phyloP scores from a whole-genome alignment of 352 stramenopile genomes.

The Phytophthora vignae region DNA sequence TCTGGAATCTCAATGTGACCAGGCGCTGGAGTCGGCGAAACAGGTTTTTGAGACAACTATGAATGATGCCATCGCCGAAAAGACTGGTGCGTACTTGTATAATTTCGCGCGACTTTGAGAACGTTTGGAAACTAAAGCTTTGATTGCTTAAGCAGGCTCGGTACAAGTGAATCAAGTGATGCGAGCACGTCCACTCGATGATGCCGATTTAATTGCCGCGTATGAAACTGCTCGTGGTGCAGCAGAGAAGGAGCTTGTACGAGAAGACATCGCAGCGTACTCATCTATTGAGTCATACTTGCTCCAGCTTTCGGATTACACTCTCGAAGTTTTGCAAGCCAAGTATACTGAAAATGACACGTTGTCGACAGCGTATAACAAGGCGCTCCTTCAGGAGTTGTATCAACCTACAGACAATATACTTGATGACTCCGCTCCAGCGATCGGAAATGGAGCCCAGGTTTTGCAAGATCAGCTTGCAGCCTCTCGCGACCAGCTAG shows the following conservation, averaged over 20 bases:
- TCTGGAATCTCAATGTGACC: slow-evolving; percentile 69
- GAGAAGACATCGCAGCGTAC: slow-evolving; percentile 50
- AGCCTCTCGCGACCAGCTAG: slow-evolving; percentile 43
- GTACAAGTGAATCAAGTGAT: slow-evolving; percentile 43
- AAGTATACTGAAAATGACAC: slow-evolving; percentile 47
- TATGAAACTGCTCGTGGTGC: slow-evolving; percentile 45
- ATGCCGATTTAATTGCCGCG: slow-evolving; percentile 36
- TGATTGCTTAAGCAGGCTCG: slow-evolving; percentile 29
- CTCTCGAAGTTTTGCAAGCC: slow-evolving; percentile 41
- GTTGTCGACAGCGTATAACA: slow-evolving; percentile 56
- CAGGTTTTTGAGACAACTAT: slow-evolving; percentile 50
- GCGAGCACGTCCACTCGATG: slow-evolving; percentile 44
- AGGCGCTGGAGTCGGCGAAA: slow-evolving; percentile 70
- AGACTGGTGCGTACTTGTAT: slow-evolving; percentile 43
- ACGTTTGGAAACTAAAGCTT: slow-evolving; percentile 1
- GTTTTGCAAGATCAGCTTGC: slow-evolving; percentile 49
- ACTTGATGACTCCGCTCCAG: slow-evolving; percentile 11
- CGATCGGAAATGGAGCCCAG: slow-evolving; percentile 39
- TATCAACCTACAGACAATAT: slow-evolving; percentile 29
- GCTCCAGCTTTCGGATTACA: slow-evolving; percentile 62
- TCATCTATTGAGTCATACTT: slow-evolving; percentile 51
- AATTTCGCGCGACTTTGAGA: background rate
- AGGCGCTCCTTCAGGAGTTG: slow-evolving; percentile 53
- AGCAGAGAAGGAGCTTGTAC: slow-evolving; percentile 46
- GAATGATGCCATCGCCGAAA: slow-evolving; percentile 34